phyloP scores from a whole-genome alignment of 768 basidiomycete genomes.

The Goffeauzyma gilvescens region DNA sequence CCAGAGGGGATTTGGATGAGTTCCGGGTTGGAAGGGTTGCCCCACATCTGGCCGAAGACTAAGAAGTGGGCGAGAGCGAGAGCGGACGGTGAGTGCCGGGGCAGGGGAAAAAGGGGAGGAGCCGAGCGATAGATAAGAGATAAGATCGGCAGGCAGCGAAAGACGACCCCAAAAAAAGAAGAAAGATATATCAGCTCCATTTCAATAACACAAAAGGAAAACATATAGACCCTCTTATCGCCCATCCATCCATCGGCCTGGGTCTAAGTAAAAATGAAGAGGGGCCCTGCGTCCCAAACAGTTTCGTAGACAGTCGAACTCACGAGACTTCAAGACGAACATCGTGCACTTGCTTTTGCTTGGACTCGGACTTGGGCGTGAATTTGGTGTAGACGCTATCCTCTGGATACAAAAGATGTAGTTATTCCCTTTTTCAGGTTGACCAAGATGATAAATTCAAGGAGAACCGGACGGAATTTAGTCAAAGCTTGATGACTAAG shows the following conservation, averaged over 20 bases:
- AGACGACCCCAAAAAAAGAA: background rate
- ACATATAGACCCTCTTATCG: conserved; percentile 20
- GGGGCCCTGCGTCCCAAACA: background rate
- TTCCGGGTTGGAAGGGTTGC: conserved; percentile 84
- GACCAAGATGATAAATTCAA: too few relatives aligned
- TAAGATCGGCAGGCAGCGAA: background rate
- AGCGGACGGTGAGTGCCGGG: background rate
- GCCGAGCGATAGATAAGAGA: background rate
- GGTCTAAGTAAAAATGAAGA: conserved; percentile 41
- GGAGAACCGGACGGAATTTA: too few relatives aligned
- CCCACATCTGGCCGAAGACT: too few relatives aligned
- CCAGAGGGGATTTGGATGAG: conserved; percentile 85
- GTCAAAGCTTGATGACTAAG: too few relatives aligned
- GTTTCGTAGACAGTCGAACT: conserved; percentile 18
- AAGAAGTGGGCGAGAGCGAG: background rate
- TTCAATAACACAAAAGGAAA: background rate
- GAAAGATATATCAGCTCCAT: background rate
- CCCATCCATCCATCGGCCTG: conserved; percentile 81
- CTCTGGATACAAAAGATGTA: too few relatives aligned
- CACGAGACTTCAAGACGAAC: conserved; percentile 30
- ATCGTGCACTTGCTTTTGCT: conserved; percentile 11
- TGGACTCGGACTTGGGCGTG: too few relatives aligned
- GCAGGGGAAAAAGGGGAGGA: background rate
- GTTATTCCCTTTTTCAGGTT: too few relatives aligned
- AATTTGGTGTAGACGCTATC: too few relatives aligned